Evolutionary conservation across 1,139 yeast genomes (phyloP).

Genomic region (Lodderomyces metapsilosis): DNA sequence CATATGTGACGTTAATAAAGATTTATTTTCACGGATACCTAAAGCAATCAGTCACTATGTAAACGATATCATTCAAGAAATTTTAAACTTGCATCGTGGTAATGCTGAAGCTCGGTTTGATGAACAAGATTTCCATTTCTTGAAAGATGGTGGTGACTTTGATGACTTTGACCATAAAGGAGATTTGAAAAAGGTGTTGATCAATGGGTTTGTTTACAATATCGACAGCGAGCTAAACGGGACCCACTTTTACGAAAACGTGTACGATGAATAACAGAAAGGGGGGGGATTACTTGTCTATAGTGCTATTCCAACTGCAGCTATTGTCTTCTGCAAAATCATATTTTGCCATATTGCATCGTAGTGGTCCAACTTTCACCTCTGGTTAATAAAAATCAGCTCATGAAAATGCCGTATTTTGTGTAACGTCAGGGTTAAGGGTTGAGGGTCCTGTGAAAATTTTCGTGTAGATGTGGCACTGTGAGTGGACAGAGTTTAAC

Average conservation of each 20-base stretch:
- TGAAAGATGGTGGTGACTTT: slow-evolving; percentile 34
- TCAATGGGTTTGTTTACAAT: slow-evolving; percentile 37
- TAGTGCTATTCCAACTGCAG: neutral
- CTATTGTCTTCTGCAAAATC: no score
- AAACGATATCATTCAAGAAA: slow-evolving; percentile 27
- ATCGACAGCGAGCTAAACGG: slow-evolving; percentile 44
- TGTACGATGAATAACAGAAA: slow-evolving; percentile 19
- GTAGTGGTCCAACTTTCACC: no score
- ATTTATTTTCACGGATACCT: slow-evolving; percentile 17
- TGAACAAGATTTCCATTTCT: slow-evolving; percentile 10
- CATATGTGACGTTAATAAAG: slow-evolving; percentile 19
- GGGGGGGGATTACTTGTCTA: neutral
- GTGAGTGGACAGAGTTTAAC: no score
- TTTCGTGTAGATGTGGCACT: no score
- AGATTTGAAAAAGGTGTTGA: slow-evolving; percentile 21
- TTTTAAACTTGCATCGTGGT: slow-evolving; percentile 40
- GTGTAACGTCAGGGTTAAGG: no score
- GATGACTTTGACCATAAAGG: slow-evolving; percentile 19
- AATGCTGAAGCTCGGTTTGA: slow-evolving; percentile 32
- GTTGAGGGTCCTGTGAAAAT: neutral
- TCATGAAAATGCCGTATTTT: no score
- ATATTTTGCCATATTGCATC: neutral
- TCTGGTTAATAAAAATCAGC: no score
- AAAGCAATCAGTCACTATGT: slow-evolving; percentile 34
- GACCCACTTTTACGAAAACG: slow-evolving; percentile 34